A percentile compares a stretch with the other conserved stretches of the same genome.
Conservation (phyloP, 106 monocot species). For the Dendrobium huoshanense region DNA sequence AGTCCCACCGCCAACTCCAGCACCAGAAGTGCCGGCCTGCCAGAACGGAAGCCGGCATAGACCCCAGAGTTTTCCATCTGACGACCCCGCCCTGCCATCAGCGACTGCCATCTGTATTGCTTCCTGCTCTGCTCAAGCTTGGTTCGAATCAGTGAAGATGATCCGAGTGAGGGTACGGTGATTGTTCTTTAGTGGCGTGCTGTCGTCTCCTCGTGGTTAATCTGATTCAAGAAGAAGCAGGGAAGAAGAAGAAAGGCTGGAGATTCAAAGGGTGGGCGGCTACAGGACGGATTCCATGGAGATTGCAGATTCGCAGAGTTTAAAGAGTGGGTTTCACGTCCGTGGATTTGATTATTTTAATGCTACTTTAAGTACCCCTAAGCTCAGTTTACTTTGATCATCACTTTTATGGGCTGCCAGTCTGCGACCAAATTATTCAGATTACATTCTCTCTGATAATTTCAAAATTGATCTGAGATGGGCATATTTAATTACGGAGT, state of each 20-base stretch:
- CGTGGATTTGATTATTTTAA: not conserved
- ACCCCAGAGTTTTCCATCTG: conserved; percentile 11
- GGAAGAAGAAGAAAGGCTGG: too few relatives aligned
- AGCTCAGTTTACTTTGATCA: too few relatives aligned
- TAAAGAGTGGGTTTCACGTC: conserved; percentile 1
- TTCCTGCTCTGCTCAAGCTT: not conserved
- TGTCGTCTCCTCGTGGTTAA: not conserved
- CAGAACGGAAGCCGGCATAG: conserved; percentile 41
- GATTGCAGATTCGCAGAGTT: not conserved
- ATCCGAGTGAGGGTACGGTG: not conserved
- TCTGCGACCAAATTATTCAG: too few relatives aligned
- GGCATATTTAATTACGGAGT: too few relatives aligned
- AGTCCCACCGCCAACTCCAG: not conserved
- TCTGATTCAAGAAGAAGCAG: not conserved
- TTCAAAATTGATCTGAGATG: too few relatives aligned
- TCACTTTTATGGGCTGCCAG: too few relatives aligned
- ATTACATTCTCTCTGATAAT: too few relatives aligned
- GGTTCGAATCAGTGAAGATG: not conserved
- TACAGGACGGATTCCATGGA: not conserved
- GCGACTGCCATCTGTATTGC: not conserved
- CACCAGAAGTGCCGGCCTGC: not conserved
- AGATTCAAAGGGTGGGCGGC: too few relatives aligned
- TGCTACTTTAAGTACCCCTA: too few relatives aligned
- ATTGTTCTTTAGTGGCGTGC: not conserved
- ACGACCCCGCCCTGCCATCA: not conserved